A percentile compares a stretch with the other conserved stretches of the same genome.
Evolutionary conservation across 2,329 filamentous ascomycete genomes (phyloP).

Genomic region (Fusarium pseudograminearum): DNA sequence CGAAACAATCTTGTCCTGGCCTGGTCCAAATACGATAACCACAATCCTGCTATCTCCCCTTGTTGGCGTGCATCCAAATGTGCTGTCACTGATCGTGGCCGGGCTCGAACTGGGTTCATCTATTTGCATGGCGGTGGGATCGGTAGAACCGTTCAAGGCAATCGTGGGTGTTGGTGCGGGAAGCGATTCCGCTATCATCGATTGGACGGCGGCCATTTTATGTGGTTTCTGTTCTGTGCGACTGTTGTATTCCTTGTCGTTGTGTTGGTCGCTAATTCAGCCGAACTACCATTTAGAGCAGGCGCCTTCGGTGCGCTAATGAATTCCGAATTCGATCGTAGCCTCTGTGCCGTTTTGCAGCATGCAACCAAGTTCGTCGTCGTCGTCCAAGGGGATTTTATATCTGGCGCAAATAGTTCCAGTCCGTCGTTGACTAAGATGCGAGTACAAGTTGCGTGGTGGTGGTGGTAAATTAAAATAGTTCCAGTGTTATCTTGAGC

Average conservation of each 20-base stretch:
- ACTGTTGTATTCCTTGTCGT: conserved; percentile 9
- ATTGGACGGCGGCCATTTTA: conserved; percentile 56
- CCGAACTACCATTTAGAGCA: conserved; percentile 27
- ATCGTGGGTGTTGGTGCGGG: conserved; percentile 46
- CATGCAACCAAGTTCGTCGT: conserved; percentile 1
- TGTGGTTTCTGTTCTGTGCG: conserved; percentile 1
- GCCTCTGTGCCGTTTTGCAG: conserved; percentile 3
- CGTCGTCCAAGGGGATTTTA: neutral
- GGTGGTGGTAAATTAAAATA: neutral
- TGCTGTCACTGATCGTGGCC: conserved; percentile 53
- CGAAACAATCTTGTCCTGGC: conserved; percentile 79
- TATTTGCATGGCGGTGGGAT: conserved; percentile 49
- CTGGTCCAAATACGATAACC: conserved; percentile 76
- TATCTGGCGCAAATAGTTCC: conserved; percentile 15
- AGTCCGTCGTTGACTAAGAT: neutral
- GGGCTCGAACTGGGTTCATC: conserved; percentile 54
- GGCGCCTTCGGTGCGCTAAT: conserved; percentile 21
- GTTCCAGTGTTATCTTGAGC: neutral
- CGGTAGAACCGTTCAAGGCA: conserved; percentile 44
- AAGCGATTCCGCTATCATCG: conserved; percentile 52
- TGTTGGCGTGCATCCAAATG: conserved; percentile 60
- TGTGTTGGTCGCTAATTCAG: conserved; percentile 17
- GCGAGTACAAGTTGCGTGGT: neutral
- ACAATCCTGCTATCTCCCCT: conserved; percentile 69
- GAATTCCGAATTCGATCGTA: neutral